A percentile compares a stretch with the other conserved stretches of the same genome.
These are phyloP conservation scores for Phaeosphaeriaceae sp. DNA, from an alignment of 2,329 filamentous ascomycete genomes.

Conservation along the genomic window DNA sequence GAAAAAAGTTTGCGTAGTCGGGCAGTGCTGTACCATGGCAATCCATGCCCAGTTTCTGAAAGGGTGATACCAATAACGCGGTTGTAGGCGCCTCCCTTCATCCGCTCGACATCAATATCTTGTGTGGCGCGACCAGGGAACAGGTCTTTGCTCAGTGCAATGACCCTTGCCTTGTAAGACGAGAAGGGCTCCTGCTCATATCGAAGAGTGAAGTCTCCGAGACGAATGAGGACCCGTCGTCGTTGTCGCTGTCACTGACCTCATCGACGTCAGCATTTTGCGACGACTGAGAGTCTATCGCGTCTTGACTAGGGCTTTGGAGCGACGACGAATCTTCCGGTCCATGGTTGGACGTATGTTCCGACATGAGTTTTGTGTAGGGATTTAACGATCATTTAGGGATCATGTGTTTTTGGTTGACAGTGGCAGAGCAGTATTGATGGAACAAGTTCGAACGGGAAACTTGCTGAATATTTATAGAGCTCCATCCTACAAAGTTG, in stretches of 20 bases:
- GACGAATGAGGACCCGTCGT: background rate
- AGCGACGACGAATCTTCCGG: background rate
- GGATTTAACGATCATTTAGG: background rate
- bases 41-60: background rate
- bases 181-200: conserved; percentile 6
- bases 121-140: background rate
- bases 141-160: background rate
- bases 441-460: no score
- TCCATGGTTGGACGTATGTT: background rate
- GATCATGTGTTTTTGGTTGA: background rate
- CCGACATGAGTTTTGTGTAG: background rate
- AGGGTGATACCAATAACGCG: conserved; percentile 1
- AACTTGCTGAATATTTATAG: no score
- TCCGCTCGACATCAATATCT: background rate
- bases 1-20: background rate
- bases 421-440: no score
- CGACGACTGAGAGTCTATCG: background rate
- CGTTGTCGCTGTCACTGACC: background rate
- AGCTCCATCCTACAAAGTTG: no score
- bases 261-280: background rate
- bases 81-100: conserved; percentile 7
- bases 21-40: background rate
- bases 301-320: background rate
- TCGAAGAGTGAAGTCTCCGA: conserved; percentile 2
- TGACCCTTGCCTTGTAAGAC: background rate